These are phyloP conservation scores for Prunella vulgaris DNA, from an alignment of 257 asterid genomes.

Conservation along the genomic window DNA sequence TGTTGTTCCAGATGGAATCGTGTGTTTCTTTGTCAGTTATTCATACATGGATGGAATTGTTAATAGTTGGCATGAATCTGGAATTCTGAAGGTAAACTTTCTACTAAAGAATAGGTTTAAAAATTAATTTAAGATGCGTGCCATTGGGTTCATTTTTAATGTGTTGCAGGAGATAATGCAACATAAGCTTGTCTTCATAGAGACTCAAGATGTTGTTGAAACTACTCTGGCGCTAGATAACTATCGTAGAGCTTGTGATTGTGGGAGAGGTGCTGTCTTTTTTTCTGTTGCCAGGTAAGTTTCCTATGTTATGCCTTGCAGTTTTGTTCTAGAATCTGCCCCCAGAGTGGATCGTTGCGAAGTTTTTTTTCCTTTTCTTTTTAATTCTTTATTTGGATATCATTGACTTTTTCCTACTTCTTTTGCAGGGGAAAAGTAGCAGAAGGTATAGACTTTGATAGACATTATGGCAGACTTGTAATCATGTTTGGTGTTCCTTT, in stretches of 20 bases:
- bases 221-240: slow-evolving; percentile 96
- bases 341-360: background rate
- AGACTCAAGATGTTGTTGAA: slow-evolving; percentile 98
- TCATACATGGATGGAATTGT: slow-evolving; percentile 99
- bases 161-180: slow-evolving; percentile 92
- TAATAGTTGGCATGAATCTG: slow-evolving; percentile 97
- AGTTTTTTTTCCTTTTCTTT: background rate
- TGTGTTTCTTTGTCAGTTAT: slow-evolving; percentile 94
- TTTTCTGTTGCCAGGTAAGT: slow-evolving; percentile 97
- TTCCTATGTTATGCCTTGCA: background rate
- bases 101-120: background rate
- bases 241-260: slow-evolving; percentile 96
- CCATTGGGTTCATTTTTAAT: slow-evolving; percentile 16
- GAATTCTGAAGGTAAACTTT: slow-evolving; percentile 72
- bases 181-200: slow-evolving; percentile 94
- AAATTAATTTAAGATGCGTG: background rate
- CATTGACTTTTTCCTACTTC: slow-evolving; percentile 1
- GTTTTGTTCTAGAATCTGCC: slow-evolving; percentile 7
- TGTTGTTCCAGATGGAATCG: slow-evolving; percentile 96
- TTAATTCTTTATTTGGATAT: background rate
- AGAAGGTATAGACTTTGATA: slow-evolving; percentile 96
- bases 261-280: slow-evolving; percentile 99
- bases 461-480: slow-evolving; percentile 97
- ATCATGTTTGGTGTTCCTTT: slow-evolving; percentile 98
- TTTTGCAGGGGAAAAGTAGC: slow-evolving; percentile 95